Base-by-base conservation (phyloP, 306 rosid species). In the Sesbania bispinosa region DNA sequence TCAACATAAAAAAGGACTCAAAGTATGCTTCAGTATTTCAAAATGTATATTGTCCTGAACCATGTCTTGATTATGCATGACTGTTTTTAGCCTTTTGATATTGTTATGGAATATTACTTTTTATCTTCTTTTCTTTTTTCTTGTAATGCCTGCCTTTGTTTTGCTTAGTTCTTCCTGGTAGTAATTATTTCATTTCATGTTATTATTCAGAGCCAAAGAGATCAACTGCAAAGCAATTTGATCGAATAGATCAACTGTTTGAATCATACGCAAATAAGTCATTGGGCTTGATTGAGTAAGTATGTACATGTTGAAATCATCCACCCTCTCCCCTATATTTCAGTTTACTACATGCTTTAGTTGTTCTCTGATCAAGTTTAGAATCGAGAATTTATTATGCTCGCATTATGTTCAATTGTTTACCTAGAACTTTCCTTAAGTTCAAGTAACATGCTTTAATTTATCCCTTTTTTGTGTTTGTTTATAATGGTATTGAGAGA, bases 251-350 rank as follows among this genome's bases (percentile, higher is more conserved):
- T 53, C 42, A 41, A 1, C 67, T 88, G n/a, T 88, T 84, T 51
- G 84, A 69, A 2, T 46, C 64, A 16, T 88, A 88, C 3, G 67
- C 82, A 20, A 86, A 88, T 67, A 67, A 77, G 76, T 64, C 83
- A 9, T 4, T 76, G 33, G 81, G 71, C 43, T 57, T 80, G 83
- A 84, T 88, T 77, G 94, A 88, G 94, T 88, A 84, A 88, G 89
- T 82, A 30, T 75, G 5, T 45, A 14, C 42, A 30, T 8, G 15
- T 61, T 80, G 57, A 59, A 73, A 62, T 46, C 15, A 39, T 59
- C n/a, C 29, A 11, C 35, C 7, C 62, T 14, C 21, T 11, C 59
- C 20, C 30, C 54, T 21, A 2, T 43, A 27, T 18, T 29, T 46
- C 67, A 24, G 64, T 18, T 19, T 50, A 41, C 60, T 54, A 14